Evolutionary conservation across 768 basidiomycete species (phyloP).

Genomic region (Trametes villosa): DNA sequence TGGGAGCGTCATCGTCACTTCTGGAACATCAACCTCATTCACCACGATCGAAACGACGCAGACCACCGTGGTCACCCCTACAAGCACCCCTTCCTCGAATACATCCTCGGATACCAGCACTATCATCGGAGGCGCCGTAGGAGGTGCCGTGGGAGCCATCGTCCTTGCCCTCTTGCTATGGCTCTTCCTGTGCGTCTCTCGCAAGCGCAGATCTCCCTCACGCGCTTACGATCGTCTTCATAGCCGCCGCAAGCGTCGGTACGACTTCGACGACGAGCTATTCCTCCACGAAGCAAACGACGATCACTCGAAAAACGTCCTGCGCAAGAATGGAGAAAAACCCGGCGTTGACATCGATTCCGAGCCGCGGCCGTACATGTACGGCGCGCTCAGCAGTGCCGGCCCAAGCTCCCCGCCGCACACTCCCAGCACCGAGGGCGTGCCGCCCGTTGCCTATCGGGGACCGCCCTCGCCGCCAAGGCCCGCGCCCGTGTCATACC

Average conservation of each 20-base stretch:
- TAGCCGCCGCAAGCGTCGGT: conserved; percentile 13
- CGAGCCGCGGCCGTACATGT: conserved; percentile 13
- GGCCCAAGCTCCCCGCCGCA: conserved; percentile 3
- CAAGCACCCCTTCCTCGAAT: not conserved
- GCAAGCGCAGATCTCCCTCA: too few species aligned
- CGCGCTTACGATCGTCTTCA: not conserved
- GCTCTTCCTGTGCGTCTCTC: conserved; percentile 21
- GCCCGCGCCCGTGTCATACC: not conserved
- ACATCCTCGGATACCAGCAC: conserved; percentile 14
- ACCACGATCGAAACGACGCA: conserved; percentile 5
- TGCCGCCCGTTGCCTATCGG: not conserved
- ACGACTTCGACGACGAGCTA: conserved; percentile 25
- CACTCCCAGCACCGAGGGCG: conserved; percentile 11
- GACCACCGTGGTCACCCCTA: conserved; percentile 5
- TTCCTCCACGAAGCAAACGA: conserved; percentile 7
- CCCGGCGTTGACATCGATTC: conserved; percentile 2
- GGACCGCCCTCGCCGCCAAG: not conserved
- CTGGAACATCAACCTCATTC: conserved; percentile 17
- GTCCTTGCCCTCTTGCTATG: conserved; percentile 17
- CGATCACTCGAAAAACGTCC: conserved; percentile 1
- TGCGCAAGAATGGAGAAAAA: conserved; percentile 8
- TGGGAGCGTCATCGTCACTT: conserved; percentile 19
- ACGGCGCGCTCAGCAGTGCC: conserved; percentile 7
- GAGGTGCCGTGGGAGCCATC: conserved; percentile 19
- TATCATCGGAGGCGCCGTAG: conserved; percentile 26